Evolutionary conservation across 345 rosid species (phyloP).

Genomic region (Citrus glauca): DNA sequence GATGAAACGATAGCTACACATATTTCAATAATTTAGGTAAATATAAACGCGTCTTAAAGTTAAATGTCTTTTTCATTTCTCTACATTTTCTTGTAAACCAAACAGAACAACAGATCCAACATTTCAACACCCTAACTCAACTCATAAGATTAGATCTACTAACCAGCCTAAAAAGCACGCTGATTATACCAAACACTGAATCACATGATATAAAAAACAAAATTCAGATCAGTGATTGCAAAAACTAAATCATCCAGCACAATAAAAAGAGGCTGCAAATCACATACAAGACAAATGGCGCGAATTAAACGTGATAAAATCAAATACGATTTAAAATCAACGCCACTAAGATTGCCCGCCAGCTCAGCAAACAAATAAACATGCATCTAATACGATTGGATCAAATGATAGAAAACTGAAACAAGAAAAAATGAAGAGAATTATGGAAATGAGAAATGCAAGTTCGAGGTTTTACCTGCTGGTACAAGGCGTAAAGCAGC

Average conservation of each 20-base stretch:
- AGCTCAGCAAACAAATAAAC: slow-evolving; percentile 7
- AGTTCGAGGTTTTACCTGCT: slow-evolving; percentile 48
- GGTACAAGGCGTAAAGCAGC: slow-evolving; percentile 81
- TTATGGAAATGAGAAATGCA: slow-evolving; percentile 7
- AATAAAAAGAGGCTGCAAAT: neutral
- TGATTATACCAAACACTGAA: neutral
- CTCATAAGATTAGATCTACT: slow-evolving; percentile 26
- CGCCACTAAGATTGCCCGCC: slow-evolving; percentile 13
- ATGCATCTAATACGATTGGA: slow-evolving; percentile 14
- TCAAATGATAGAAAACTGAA: slow-evolving; percentile 9
- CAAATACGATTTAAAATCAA: neutral
- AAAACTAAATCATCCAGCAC: neutral
- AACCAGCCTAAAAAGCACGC: neutral
- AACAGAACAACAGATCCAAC: neutral
- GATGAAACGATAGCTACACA: neutral
- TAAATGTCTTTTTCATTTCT: neutral
- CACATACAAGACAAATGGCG: neutral
- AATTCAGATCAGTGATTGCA: neutral
- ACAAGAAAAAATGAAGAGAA: neutral
- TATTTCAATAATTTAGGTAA: neutral
- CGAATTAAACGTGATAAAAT: neutral
- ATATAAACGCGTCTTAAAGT: neutral
- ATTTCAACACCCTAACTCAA: neutral
- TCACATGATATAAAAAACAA: neutral
- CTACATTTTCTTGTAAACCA: neutral